Base-by-base conservation (phyloP, 805 yeast genomes). In the Ogataea degrootiae region DNA sequence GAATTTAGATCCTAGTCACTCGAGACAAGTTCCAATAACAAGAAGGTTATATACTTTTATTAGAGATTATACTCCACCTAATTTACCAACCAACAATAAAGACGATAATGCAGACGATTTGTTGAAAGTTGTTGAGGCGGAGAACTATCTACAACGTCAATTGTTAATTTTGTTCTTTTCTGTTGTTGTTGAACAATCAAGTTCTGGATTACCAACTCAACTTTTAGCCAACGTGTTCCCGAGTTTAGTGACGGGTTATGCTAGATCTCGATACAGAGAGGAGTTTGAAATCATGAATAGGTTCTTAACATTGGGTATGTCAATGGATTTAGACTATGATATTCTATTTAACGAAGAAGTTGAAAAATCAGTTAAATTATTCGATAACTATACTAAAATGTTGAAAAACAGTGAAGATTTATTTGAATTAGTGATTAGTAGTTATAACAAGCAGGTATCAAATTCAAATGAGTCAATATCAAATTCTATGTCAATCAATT, bases 261-360 rank as follows among this genome's bases (percentile, higher is more conserved):
- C 29, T 8, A 35, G 39, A 12, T 42, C 19, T 6, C 22, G n/a
- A 7, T 22, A 40, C n/a, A 31, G 8, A 22, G 47, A 40, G 6
- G 51, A 48, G 12, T 46, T 51, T 35, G 65, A 61, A 23, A 49
- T 64, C 21, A 37, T 55, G 33, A 50, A 53, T 29, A 48, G 66
- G 43, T 46, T 57, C 69, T 26, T 63, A 63, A 41, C 64, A 60
- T 68, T 89, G 49, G 75, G 85, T 0, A 58, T 72, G 33, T 79
- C 94, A 4, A 78, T 77, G 64, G 98, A 91, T 63, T 59, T 88
- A 44, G 79, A 83, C 44, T 66, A 82, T 12, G 66, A 65, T n/a
- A 56, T 58, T 1, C 63, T 65, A 21, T 73, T 83, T 39, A 50
- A 55, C 2, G 54, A 67, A 1, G 63, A 57, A 57, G 58, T 72